Conservation (phyloP, 108 stramenopile genomes). For the Cylindrotheca fusiformis region DNA sequence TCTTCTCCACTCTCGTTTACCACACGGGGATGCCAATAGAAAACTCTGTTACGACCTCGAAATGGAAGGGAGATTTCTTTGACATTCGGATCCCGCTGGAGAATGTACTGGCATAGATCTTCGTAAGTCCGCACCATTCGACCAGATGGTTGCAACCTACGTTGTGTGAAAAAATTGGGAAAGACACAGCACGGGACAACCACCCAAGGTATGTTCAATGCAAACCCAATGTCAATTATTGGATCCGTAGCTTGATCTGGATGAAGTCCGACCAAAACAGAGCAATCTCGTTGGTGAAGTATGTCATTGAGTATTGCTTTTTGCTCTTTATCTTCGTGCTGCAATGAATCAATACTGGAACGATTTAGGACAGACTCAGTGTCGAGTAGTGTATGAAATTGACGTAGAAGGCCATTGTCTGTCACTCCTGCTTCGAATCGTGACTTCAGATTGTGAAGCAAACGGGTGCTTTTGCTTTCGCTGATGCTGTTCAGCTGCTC, state of each 20-base stretch:
- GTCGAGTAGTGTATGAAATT: slow-evolving; percentile 1
- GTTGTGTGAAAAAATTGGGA: slow-evolving; percentile 59
- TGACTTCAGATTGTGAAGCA: slow-evolving; percentile 1
- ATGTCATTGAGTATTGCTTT: not conserved
- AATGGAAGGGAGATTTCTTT: slow-evolving; percentile 38
- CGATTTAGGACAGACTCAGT: slow-evolving; percentile 1
- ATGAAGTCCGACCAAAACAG: slow-evolving; percentile 76
- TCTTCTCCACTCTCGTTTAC: too few species aligned
- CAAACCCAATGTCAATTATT: slow-evolving; percentile 73
- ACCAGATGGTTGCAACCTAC: slow-evolving; percentile 6
- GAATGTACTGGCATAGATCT: slow-evolving; percentile 76
- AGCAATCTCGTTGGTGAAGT: slow-evolving; percentile 4
- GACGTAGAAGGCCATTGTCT: not conserved
- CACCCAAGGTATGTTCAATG: slow-evolving; percentile 69
- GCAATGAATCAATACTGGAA: not conserved
- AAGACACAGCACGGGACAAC: slow-evolving; percentile 88
- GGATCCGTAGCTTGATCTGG: slow-evolving; percentile 87
- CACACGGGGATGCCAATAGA: slow-evolving; percentile 3
- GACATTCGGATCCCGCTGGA: slow-evolving; percentile 42
- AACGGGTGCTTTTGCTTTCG: not conserved
- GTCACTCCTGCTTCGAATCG: not conserved
- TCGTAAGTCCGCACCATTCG: slow-evolving; percentile 68
- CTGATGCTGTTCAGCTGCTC: not conserved
- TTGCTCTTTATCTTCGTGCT: slow-evolving; percentile 5
- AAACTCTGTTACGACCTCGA: slow-evolving; percentile 63